Evolutionary conservation across 2,329 filamentous ascomycete genomes (phyloP).

Genomic region (Lachnellula arida): DNA sequence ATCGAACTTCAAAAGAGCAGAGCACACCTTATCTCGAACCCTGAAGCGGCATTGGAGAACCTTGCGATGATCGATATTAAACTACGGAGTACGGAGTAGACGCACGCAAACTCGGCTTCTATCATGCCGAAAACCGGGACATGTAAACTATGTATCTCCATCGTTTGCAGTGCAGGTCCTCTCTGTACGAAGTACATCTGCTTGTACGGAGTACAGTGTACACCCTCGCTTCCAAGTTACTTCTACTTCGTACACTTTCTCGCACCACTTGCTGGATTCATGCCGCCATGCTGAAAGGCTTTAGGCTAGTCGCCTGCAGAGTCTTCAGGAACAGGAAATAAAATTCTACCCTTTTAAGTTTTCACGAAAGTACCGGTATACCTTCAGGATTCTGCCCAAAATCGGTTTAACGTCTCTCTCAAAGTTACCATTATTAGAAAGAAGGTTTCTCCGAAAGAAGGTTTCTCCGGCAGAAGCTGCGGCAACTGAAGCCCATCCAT

Average conservation of each 20-base stretch:
- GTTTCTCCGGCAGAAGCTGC: no score
- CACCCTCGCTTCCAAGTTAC: no score
- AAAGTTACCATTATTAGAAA: no score
- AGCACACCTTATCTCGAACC: constrained; percentile 3
- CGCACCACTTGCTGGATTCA: background rate
- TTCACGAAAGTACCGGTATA: background rate
- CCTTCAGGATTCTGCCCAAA: background rate
- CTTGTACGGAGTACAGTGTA: no score
- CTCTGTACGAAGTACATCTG: no score
- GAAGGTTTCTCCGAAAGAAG: no score
- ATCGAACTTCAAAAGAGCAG: background rate
- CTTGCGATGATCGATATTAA: constrained; percentile 2
- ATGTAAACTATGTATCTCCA: no score
- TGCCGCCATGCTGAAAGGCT: background rate
- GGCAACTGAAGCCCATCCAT: background rate
- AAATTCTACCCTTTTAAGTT: background rate
- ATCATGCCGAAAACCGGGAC: no score
- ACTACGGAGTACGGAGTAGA: no score
- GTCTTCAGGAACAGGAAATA: constrained; percentile 1
- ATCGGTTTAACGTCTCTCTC: background rate
- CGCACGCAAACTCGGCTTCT: background rate
- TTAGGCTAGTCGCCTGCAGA: background rate
- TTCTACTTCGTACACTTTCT: background rate
- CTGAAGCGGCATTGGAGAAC: constrained; percentile 8
- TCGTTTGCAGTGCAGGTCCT: no score